A percentile compares a stretch with the other conserved stretches of the same genome.
These are phyloP conservation scores for Ustilago xerochloae DNA, from an alignment of 1,284 basidiomycete species.

Conservation along the genomic window DNA sequence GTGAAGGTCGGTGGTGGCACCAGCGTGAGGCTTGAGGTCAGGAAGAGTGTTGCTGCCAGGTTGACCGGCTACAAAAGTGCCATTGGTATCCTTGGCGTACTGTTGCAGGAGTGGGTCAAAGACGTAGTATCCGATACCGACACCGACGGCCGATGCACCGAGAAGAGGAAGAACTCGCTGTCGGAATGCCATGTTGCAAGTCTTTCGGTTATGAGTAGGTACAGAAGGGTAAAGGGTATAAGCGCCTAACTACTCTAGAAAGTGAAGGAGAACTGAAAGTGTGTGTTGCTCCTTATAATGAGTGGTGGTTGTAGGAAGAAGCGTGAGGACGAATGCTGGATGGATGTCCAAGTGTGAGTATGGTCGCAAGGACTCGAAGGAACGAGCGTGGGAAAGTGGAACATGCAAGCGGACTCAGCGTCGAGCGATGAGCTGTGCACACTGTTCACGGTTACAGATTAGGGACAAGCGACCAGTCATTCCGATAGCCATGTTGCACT, in stretches of 20 bases:
- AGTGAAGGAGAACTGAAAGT: neutral
- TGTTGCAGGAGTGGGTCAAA: conserved; percentile 51
- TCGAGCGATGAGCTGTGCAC: neutral
- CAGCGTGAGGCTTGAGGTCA: conserved; percentile 32
- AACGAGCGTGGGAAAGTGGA: neutral
- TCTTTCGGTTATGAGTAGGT: neutral
- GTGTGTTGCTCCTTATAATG: neutral
- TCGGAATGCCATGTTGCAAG: conserved; percentile 42
- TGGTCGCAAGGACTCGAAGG: neutral
- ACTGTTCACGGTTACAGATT: neutral
- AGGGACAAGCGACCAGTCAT: conserved; percentile 1
- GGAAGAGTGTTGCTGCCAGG: conserved; percentile 41
- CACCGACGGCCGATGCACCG: conserved; percentile 43
- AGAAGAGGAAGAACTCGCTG: conserved; percentile 43
- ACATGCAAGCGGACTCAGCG: conserved; percentile 37
- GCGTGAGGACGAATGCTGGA: neutral
- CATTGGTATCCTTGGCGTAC: conserved; percentile 47
- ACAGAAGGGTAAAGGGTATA: neutral
- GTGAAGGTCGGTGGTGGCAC: conserved; percentile 36
- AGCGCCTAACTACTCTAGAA: neutral
- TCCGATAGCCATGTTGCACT: conserved; percentile 20
- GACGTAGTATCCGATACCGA: conserved; percentile 52
- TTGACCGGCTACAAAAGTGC: conserved; percentile 37
- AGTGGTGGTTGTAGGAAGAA: neutral
- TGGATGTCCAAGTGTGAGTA: neutral